These are phyloP conservation scores for Penicillium sclerotiorum DNA, from an alignment of 2,329 filamentous ascomycete genomes.

Conservation along the genomic window DNA sequence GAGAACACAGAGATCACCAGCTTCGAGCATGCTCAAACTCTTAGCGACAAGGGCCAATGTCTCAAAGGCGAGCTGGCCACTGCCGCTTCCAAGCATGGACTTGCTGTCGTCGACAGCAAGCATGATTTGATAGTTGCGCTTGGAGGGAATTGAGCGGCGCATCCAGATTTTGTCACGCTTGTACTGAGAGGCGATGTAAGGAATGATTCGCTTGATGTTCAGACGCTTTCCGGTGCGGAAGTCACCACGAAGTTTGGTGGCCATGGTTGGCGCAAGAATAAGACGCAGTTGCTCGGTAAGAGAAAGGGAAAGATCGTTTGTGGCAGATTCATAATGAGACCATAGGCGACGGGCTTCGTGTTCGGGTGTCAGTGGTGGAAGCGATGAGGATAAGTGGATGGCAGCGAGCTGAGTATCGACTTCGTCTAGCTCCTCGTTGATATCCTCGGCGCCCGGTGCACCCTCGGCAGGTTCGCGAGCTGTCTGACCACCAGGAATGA, in stretches of 20 bases:
- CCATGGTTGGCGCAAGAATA: slow-evolving; percentile 90
- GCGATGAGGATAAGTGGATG: slow-evolving; percentile 68
- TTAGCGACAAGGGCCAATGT: slow-evolving; percentile 90
- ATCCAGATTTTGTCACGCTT: slow-evolving; percentile 99
- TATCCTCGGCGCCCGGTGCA: slow-evolving; percentile 43
- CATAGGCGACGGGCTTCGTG: slow-evolving; percentile 73
- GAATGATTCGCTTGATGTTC: slow-evolving; percentile 99
- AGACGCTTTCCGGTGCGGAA: slow-evolving; percentile 97
- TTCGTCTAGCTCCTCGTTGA: slow-evolving; percentile 49
- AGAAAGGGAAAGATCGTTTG: slow-evolving; percentile 81
- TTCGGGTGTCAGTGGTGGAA: slow-evolving; percentile 47
- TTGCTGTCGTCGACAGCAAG: slow-evolving; percentile 95
- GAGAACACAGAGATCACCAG: slow-evolving; percentile 87
- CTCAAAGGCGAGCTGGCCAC: slow-evolving; percentile 82
- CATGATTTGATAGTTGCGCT: slow-evolving; percentile 95
- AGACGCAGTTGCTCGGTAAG: slow-evolving; percentile 93
- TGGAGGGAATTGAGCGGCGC: slow-evolving; percentile 85
- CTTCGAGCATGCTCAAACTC: slow-evolving; percentile 88
- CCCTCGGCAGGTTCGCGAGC: slow-evolving; percentile 31
- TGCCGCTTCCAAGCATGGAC: slow-evolving; percentile 83
- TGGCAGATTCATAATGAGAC: slow-evolving; percentile 80
- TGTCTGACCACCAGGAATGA: slow-evolving; percentile 54
- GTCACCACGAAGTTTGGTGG: slow-evolving; percentile 93
- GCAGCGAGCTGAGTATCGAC: slow-evolving; percentile 63
- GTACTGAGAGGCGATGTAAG: slow-evolving; percentile 96